A percentile compares a stretch with the other conserved stretches of the same genome.
Evolutionary conservation across 148 eudicot genomes (phyloP).

Genomic region (Rhododendron henanense): DNA sequence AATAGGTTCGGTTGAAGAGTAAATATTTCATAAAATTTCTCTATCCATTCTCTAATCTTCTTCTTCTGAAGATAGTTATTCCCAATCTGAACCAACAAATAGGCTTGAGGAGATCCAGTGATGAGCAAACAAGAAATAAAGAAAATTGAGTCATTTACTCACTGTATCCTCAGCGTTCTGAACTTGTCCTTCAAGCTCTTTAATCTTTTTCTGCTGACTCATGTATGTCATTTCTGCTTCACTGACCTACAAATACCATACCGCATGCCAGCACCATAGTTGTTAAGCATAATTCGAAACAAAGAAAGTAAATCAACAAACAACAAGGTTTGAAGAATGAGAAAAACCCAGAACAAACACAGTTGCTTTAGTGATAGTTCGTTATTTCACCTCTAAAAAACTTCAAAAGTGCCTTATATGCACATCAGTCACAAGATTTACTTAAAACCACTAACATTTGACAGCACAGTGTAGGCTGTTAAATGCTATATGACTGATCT

Average conservation of each 20-base stretch:
- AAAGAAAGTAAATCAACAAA: not conserved
- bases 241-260: slow-evolving; percentile 34
- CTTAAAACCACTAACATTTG: not conserved
- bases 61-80: not conserved
- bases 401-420: not conserved
- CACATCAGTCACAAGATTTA: not conserved
- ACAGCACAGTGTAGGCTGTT: not conserved
- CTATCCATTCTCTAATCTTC: not conserved
- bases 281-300: not conserved
- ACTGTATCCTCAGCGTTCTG: slow-evolving; percentile 84
- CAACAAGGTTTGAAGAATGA: not conserved
- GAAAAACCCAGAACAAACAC: not conserved
- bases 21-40: not conserved
- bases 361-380: not conserved
- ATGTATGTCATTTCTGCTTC: slow-evolving; percentile 53
- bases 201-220: slow-evolving; percentile 66
- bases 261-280: not conserved
- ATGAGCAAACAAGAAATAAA: not conserved
- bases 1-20: not conserved
- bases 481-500: not conserved
- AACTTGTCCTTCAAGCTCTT: slow-evolving; percentile 86
- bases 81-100: not conserved
- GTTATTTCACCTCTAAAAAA: not conserved
- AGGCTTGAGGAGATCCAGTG: not conserved
- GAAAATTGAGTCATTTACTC: slow-evolving; percentile 27